Evolutionary conservation across 1,284 basidiomycete genomes (phyloP), one percentile per base, ranked within the genome.

Genomic region (Rhizopogon parksii): DNA sequence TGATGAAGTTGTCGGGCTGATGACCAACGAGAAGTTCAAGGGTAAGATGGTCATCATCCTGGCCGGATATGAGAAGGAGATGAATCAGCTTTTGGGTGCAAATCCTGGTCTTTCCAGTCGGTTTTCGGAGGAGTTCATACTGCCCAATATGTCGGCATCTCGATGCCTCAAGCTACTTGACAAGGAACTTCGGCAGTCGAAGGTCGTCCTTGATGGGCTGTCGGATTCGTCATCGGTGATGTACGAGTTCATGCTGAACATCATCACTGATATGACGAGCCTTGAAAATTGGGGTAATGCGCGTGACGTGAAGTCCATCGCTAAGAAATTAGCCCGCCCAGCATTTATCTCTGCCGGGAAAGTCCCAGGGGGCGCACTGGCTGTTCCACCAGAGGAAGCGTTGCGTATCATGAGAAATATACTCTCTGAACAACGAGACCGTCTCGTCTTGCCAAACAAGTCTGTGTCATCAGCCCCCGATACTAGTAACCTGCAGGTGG

Each of bases 21-120:
- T 83, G 37, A 83, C 80, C 0, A 67, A 79, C 40, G 71, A 76
- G 14, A 66, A 60, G 34, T 82, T 72, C 67, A 69, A 68, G 50
- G 64, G 67, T 2, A 81, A 80, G 58, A 61, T 83, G 19, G 66
- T 83, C 43, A 76, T 82, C 56, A 76, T 83, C 48, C 71, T 83
- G 3, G 80, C 80, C 34, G 80, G 80, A 1, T 83, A 83, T 56
- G 79, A 80, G 53, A 57, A 76, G 15, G 79, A 82, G 36, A 82
- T 82, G 68, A 78, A 82, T 54, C 54, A 65, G 12, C 70, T 82
- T 8, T 60, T 82, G 55, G 55, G 67, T 0, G 71, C 77, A 50
- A 82, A 83, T 57, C 64, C 71, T 12, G 80, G 80, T 1, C 65
- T 83, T 9, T 72, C 79, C 1, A 82, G 80, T 63, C 76, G 80